phyloP scores from a whole-genome alignment of 768 basidiomycete genomes.

The Amanita rubescens region DNA sequence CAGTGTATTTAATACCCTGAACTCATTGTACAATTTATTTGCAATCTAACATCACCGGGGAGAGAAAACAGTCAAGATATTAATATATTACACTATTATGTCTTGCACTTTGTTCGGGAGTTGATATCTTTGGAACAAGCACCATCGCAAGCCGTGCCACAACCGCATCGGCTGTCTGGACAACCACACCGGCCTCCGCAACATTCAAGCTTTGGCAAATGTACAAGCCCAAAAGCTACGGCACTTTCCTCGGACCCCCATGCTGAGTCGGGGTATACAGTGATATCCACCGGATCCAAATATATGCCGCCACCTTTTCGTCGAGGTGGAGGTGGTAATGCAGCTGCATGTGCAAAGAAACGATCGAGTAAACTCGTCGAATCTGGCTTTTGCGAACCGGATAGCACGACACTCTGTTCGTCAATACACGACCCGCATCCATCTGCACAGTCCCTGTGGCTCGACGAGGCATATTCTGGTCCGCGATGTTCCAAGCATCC shows the following conservation, averaged over 20 bases:
- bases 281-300: constrained; percentile 47
- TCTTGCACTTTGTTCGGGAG: background rate
- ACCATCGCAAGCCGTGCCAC: constrained; percentile 49
- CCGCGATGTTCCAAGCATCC: constrained; percentile 71
- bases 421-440: constrained; percentile 64
- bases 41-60: too few species aligned
- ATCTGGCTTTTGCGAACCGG: constrained; percentile 5
- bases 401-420: constrained; percentile 22
- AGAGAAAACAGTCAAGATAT: too few species aligned
- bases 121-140: constrained; percentile 30
- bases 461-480: constrained; percentile 33
- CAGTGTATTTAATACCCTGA: background rate
- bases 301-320: constrained; percentile 29
- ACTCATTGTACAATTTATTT: background rate
- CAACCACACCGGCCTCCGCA: constrained; percentile 59
- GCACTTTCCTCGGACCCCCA: constrained; percentile 30
- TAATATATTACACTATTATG: too few species aligned
- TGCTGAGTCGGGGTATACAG: constrained; percentile 33
- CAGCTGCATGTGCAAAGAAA: constrained; percentile 64
- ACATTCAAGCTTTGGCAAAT: constrained; percentile 59
- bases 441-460: constrained; percentile 40
- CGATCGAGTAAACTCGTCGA: constrained; percentile 40
- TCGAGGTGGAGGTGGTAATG: constrained; percentile 54
- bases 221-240: constrained; percentile 41
- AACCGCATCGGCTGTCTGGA: constrained; percentile 45